Percentiles rank a stretch among this genome's conserved stretches.
These are phyloP conservation scores for Ascochyta rabiei DNA, from an alignment of 2,329 filamentous ascomycete species.

Conservation along the genomic window DNA sequence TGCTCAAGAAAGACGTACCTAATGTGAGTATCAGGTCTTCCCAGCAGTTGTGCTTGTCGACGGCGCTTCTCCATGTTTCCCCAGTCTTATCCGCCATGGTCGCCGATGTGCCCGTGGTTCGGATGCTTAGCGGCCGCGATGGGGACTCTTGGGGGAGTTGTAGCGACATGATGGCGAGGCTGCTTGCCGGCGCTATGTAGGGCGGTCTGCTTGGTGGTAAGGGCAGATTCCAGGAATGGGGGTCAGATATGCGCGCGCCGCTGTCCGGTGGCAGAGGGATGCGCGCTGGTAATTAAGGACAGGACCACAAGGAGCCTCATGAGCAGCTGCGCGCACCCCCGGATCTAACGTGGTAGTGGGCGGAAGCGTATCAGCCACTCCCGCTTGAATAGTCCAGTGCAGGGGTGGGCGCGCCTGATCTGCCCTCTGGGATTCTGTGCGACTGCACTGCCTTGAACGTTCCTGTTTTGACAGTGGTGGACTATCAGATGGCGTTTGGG, in stretches of 20 bases:
- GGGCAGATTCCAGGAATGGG: slow-evolving; percentile 7
- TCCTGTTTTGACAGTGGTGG: slow-evolving; percentile 6
- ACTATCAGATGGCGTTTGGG: slow-evolving; percentile 3
- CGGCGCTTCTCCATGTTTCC: slow-evolving; percentile 50
- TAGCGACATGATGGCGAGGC: slow-evolving; percentile 33
- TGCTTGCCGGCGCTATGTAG: slow-evolving; percentile 18
- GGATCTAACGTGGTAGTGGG: slow-evolving; percentile 16
- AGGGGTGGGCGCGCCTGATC: slow-evolving; percentile 22
- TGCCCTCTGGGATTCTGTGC: slow-evolving; percentile 11
- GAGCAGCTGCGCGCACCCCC: slow-evolving; percentile 17
- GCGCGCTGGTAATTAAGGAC: slow-evolving; percentile 30
- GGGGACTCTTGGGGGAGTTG: slow-evolving; percentile 36
- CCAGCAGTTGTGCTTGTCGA: slow-evolving; percentile 53
- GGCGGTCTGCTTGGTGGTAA: slow-evolving; percentile 22
- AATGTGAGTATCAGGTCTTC: slow-evolving; percentile 56
- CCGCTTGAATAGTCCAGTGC: slow-evolving; percentile 17
- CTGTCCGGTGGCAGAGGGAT: slow-evolving; percentile 18
- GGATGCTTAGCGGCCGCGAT: slow-evolving; percentile 42
- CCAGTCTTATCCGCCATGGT: slow-evolving; percentile 51
- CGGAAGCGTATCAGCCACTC: slow-evolving; percentile 40
- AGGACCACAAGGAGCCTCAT: slow-evolving; percentile 33
- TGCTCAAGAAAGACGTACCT: slow-evolving; percentile 35
- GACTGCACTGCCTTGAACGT: slow-evolving; percentile 3
- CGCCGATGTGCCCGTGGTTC: slow-evolving; percentile 43
- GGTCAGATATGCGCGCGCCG: slow-evolving; percentile 21